Conservation (phyloP, 768 basidiomycete genomes). For the Amanita polypyramis region DNA sequence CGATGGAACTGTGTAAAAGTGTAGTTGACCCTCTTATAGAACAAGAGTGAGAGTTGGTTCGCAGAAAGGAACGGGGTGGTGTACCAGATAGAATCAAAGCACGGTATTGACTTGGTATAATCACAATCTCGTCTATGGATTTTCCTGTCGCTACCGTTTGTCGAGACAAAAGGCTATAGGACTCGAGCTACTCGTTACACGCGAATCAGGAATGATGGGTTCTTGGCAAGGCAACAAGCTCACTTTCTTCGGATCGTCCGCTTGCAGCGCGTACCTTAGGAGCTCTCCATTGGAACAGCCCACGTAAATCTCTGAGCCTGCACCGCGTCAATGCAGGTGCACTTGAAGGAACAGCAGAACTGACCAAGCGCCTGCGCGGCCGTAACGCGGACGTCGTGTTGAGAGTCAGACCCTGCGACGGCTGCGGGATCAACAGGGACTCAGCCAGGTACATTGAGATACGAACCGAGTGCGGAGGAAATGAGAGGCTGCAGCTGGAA, state of each 20-base stretch:
- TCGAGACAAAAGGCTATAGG: slow-evolving; percentile 58
- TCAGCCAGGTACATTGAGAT: background rate
- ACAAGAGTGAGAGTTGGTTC: slow-evolving; percentile 6
- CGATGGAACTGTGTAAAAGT: slow-evolving; percentile 74
- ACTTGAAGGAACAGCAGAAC: background rate
- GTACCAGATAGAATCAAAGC: slow-evolving; percentile 69
- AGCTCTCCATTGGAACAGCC: slow-evolving; percentile 82
- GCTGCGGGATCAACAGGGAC: background rate
- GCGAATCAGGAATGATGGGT: background rate
- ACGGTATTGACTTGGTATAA: slow-evolving; percentile 67
- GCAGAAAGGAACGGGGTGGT: slow-evolving; percentile 8
- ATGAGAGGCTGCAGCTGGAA: slow-evolving; percentile 2
- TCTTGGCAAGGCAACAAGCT: slow-evolving; percentile 9
- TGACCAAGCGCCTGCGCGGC: background rate
- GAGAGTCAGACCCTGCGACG: background rate
- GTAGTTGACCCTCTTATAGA: slow-evolving; percentile 47
- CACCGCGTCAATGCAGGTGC: background rate
- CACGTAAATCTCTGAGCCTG: slow-evolving; percentile 79
- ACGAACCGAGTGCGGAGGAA: background rate
- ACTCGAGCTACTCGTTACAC: slow-evolving; percentile 31
- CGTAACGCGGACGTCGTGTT: background rate
- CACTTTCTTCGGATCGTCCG: slow-evolving; percentile 40
- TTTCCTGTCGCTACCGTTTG: slow-evolving; percentile 61
- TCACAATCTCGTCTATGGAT: slow-evolving; percentile 69
- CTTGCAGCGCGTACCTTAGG: slow-evolving; percentile 66